Percentiles rank a stretch among this genome's conserved stretches.
These are phyloP conservation scores for Puccinia sorghi DNA, from an alignment of 1,284 basidiomycete species.

Conservation along the genomic window DNA sequence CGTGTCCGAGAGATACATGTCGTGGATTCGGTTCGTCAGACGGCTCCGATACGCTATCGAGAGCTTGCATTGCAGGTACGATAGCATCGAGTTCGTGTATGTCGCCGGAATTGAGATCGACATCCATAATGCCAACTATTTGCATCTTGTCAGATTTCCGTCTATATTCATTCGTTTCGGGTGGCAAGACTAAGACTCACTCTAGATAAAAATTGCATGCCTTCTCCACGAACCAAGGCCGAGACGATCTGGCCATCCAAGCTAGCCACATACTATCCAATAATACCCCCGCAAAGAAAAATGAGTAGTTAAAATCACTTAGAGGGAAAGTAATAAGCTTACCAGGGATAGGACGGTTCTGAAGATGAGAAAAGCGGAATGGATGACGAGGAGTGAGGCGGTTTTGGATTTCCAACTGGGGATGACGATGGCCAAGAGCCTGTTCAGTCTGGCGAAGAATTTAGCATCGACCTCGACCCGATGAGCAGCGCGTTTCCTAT, in stretches of 20 bases:
- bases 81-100: constrained; percentile 94
- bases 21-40: constrained; percentile 78
- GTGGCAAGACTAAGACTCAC: constrained; percentile 2
- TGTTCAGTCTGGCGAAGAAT: constrained; percentile 42
- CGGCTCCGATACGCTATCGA: constrained; percentile 88
- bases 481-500: constrained; percentile 3
- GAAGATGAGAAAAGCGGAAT: constrained; percentile 45
- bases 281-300: background rate
- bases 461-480: constrained; percentile 33
- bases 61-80: constrained; percentile 89
- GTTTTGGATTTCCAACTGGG: constrained; percentile 47
- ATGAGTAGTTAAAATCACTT: too few relatives aligned
- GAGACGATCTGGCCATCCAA: constrained; percentile 48
- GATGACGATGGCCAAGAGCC: constrained; percentile 37
- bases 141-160: background rate
- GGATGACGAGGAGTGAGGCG: constrained; percentile 44
- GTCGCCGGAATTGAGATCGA: constrained; percentile 88
- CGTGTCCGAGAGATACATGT: constrained; percentile 76
- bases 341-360: constrained; percentile 44
- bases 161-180: constrained; percentile 6
- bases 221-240: constrained; percentile 41
- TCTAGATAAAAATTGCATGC: constrained; percentile 30
- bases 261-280: constrained; percentile 41
- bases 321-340: background rate
- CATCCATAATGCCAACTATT: constrained; percentile 84